Evolutionary conservation across 2,329 filamentous ascomycete species (phyloP).

Genomic region (Talaromyces sp.): DNA sequence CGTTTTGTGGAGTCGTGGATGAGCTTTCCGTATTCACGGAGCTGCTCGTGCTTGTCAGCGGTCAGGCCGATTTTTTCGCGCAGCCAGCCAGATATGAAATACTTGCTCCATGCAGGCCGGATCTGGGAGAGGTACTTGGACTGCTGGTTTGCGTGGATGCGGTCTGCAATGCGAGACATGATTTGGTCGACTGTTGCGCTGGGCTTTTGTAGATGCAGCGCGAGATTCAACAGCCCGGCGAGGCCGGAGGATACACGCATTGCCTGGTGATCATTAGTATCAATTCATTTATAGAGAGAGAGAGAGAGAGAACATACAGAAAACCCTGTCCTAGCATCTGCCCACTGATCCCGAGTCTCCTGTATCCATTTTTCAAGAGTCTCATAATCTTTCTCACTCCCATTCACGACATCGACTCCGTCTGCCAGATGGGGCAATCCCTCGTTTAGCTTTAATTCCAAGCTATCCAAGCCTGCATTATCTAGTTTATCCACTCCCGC

Average conservation of each 20-base stretch:
- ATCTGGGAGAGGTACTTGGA: neutral
- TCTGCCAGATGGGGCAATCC: neutral
- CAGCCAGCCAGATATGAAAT: slow-evolving; percentile 6
- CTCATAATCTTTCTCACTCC: slow-evolving; percentile 1
- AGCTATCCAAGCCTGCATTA: neutral
- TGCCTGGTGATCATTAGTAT: neutral
- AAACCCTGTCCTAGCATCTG: slow-evolving; percentile 1
- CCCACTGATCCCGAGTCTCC: neutral
- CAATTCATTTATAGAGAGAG: neutral
- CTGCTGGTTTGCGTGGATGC: slow-evolving; percentile 6
- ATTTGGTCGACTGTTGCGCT: neutral
- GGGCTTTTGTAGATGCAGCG: slow-evolving; percentile 2
- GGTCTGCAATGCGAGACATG: slow-evolving; percentile 7
- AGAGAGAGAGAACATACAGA: neutral
- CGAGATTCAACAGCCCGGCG: slow-evolving; percentile 1
- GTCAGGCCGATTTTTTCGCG: neutral
- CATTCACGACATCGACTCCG: neutral
- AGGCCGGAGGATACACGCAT: neutral
- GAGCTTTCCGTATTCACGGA: neutral
- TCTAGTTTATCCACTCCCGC: neutral
- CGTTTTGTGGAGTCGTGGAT: slow-evolving; percentile 1
- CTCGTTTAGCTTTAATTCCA: neutral
- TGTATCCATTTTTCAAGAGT: neutral
- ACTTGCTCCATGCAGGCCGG: slow-evolving; percentile 2
- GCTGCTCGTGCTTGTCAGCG: neutral